Conservation (phyloP, 2,329 filamentous ascomycete species). For the Aureobasidium lini region DNA sequence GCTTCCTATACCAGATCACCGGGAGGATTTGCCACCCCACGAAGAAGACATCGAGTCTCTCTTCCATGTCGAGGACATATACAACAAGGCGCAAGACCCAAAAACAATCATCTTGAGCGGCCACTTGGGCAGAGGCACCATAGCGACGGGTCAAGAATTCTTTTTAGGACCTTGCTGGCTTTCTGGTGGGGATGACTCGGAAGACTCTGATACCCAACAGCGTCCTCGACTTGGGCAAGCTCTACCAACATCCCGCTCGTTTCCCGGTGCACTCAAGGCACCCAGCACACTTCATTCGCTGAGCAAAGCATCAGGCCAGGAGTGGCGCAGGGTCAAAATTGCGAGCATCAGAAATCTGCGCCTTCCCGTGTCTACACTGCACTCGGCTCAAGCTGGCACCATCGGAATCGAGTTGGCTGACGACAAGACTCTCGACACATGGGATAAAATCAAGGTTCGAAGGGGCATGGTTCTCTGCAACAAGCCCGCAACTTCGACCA, state of each 20-base stretch:
- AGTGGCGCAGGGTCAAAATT: conserved; percentile 75
- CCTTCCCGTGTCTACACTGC: conserved; percentile 68
- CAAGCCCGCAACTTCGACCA: conserved; percentile 47
- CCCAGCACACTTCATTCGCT: background rate
- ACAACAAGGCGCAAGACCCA: conserved; percentile 49
- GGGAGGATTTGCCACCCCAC: background rate
- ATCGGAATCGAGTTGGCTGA: conserved; percentile 63
- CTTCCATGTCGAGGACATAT: conserved; percentile 89
- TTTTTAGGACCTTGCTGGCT: conserved; percentile 63
- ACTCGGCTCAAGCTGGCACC: conserved; percentile 80
- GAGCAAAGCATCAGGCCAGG: conserved; percentile 36
- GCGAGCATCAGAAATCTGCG: conserved; percentile 84
- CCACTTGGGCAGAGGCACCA: conserved; percentile 67
- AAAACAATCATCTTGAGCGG: conserved; percentile 64
- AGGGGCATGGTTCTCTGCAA: conserved; percentile 78
- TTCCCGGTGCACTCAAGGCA: conserved; percentile 36
- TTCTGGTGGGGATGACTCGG: conserved; percentile 27
- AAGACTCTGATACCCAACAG: conserved; percentile 28
- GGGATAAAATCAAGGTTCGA: conserved; percentile 36
- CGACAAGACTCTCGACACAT: conserved; percentile 16
- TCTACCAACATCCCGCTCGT: conserved; percentile 38
- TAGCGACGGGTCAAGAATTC: conserved; percentile 71
- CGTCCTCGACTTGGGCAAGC: conserved; percentile 21
- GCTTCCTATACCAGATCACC: conserved; percentile 54
- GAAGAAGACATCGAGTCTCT: background rate